These are phyloP conservation scores for Porodaedalea pini DNA, from an alignment of 1,284 basidiomycete species.

Conservation along the genomic window DNA sequence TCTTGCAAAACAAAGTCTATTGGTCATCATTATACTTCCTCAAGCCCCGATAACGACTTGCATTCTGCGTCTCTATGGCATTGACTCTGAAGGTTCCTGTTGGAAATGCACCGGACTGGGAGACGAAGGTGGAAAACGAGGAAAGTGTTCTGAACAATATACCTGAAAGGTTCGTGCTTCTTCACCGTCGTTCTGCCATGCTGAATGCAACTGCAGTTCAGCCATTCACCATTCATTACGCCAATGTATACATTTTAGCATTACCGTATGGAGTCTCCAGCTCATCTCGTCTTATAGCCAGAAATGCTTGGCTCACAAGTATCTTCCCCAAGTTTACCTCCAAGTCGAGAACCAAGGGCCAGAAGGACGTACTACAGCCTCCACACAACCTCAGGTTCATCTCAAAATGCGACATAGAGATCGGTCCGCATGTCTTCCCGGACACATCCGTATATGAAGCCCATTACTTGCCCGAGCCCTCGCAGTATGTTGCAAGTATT, in stretches of 20 bases:
- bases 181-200: background rate
- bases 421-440: constrained; percentile 67
- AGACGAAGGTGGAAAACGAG: constrained; percentile 40
- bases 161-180: constrained; percentile 50
- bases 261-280: background rate
- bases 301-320: constrained; percentile 62
- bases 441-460: constrained; percentile 68
- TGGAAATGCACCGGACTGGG: constrained; percentile 56
- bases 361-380: constrained; percentile 42
- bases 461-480: constrained; percentile 37
- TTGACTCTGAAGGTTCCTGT: constrained; percentile 46
- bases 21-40: background rate
- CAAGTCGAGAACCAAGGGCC: constrained; percentile 51
- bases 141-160: constrained; percentile 39
- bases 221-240: constrained; percentile 60
- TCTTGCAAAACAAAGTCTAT: background rate
- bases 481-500: background rate
- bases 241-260: constrained; percentile 50
- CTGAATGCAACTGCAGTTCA: constrained; percentile 35
- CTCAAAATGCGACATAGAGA: constrained; percentile 61
- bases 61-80: constrained; percentile 3
- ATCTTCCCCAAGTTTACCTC: constrained; percentile 70
- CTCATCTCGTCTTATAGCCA: constrained; percentile 40
- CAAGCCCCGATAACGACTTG: background rate
- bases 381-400: constrained; percentile 61